Percentiles rank a stretch among this genome's conserved stretches.
Conservation (phyloP, 176 grass and related monocot genomes). For the Bothriochloa decipiens region DNA sequence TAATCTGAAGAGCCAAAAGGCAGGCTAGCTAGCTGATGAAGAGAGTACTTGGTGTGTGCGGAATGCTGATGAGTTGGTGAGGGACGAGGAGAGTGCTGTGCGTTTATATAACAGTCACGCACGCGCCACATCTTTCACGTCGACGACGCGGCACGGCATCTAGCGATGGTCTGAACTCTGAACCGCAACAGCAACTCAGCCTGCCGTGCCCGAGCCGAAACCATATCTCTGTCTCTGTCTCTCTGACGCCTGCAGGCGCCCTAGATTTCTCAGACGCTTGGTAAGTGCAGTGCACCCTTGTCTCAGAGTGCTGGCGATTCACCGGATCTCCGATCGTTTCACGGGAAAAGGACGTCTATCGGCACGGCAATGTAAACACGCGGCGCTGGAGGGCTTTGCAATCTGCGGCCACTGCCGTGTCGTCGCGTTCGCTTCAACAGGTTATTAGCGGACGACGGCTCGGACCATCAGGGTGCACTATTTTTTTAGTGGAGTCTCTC, state of each 20-base stretch:
- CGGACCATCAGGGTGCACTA: no score
- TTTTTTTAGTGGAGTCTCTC: no score
- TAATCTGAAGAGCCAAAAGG: background rate
- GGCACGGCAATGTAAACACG: background rate
- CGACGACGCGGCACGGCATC: slow-evolving; percentile 23
- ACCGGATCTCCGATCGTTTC: background rate
- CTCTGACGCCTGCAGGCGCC: background rate
- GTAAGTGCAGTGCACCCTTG: background rate
- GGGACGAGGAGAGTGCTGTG: background rate
- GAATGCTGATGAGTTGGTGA: slow-evolving; percentile 6
- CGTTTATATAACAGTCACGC: background rate
- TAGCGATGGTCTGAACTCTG: slow-evolving; percentile 1
- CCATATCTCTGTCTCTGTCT: background rate
- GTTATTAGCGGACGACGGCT: no score
- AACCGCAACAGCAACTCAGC: background rate
- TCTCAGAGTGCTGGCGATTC: background rate
- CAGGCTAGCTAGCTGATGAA: background rate
- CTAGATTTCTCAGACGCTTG: slow-evolving; percentile 23
- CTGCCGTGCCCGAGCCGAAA: slow-evolving; percentile 3
- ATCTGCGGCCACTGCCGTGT: no score
- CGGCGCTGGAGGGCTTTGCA: background rate
- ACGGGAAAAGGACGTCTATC: background rate
- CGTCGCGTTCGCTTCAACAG: no score
- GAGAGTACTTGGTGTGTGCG: background rate
- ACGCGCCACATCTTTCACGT: background rate